Evolutionary conservation across 106 monocot species (phyloP).

Genomic region (Vanilla planifolia): DNA sequence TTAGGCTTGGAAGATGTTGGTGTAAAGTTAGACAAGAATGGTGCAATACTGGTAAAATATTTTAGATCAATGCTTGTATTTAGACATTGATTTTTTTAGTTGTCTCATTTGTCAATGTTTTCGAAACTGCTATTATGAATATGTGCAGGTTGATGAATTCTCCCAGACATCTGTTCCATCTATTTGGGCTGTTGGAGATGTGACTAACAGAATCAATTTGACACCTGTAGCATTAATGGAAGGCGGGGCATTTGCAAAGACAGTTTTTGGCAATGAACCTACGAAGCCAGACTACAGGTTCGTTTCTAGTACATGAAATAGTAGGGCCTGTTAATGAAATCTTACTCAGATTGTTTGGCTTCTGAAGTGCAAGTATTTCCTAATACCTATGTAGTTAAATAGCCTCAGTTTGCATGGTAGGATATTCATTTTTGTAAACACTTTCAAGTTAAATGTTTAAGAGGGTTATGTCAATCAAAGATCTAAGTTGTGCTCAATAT

Average conservation of each 20-base stretch:
- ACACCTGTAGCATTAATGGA: constrained; percentile 99
- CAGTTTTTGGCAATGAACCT: constrained; percentile 77
- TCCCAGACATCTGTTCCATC: constrained; percentile 83
- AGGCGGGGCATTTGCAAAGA: constrained; percentile 91
- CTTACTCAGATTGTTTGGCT: neutral
- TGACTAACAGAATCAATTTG: constrained; percentile 85
- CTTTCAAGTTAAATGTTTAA: too few species aligned
- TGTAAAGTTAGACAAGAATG: constrained; percentile 75
- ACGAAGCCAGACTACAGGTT: constrained; percentile 84
- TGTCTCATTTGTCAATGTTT: constrained; percentile 4
- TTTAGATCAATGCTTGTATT: neutral
- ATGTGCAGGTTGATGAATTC: constrained; percentile 78
- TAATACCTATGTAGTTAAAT: neutral
- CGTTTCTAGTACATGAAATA: neutral
- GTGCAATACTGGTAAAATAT: constrained; percentile 71
- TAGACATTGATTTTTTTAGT: neutral
- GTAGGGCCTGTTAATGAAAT: neutral
- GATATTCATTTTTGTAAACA: too few species aligned
- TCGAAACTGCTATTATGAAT: constrained; percentile 6
- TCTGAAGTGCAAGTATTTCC: neutral
- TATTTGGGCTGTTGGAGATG: constrained; percentile 99
- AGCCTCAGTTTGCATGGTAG: neutral
- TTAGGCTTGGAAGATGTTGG: constrained; percentile 88
- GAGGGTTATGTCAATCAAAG: too few species aligned
- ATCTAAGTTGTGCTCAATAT: too few species aligned